These are phyloP conservation scores for Xylaria intraflava DNA, from an alignment of 495 filamentous ascomycete species.

Conservation along the genomic window DNA sequence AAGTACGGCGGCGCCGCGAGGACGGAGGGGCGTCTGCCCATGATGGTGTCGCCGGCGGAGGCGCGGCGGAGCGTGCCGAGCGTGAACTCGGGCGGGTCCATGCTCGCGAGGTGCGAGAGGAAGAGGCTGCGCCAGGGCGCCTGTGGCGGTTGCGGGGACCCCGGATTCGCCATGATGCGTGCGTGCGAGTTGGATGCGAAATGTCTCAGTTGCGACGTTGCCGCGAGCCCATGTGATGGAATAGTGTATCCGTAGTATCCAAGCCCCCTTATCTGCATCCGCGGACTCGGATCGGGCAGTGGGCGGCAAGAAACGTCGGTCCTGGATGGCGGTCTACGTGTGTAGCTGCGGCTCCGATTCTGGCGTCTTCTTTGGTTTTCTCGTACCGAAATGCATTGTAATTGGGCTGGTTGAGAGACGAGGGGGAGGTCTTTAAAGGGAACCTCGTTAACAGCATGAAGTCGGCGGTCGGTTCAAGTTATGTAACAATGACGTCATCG, in stretches of 20 bases:
- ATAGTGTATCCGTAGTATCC: constrained; percentile 6
- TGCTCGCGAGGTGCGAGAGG: constrained; percentile 54
- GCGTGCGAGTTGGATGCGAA: not conserved
- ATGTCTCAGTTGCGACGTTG: constrained; percentile 11
- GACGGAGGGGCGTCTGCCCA: constrained; percentile 3
- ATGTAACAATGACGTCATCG: not conserved
- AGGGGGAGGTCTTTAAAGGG: not conserved
- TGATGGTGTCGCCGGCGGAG: not conserved
- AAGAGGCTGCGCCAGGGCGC: constrained; percentile 61
- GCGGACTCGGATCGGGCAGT: not conserved
- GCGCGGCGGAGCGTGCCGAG: constrained; percentile 57
- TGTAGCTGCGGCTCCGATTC: too few relatives aligned
- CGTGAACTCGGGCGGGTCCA: constrained; percentile 60
- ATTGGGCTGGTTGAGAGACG: not conserved
- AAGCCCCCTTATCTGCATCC: not conserved
- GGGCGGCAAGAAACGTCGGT: too few relatives aligned
- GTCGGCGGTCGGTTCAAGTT: not conserved
- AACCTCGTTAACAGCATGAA: not conserved
- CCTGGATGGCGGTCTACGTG: too few relatives aligned
- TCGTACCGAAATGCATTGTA: not conserved
- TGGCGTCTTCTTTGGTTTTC: not conserved
- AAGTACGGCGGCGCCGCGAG: constrained; percentile 11
- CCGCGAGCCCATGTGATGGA: constrained; percentile 1
- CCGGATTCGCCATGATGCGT: constrained; percentile 1
- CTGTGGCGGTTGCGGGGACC: constrained; percentile 11